Base-by-base conservation (phyloP, 306 rosid genomes). In the Neltuma alba region DNA sequence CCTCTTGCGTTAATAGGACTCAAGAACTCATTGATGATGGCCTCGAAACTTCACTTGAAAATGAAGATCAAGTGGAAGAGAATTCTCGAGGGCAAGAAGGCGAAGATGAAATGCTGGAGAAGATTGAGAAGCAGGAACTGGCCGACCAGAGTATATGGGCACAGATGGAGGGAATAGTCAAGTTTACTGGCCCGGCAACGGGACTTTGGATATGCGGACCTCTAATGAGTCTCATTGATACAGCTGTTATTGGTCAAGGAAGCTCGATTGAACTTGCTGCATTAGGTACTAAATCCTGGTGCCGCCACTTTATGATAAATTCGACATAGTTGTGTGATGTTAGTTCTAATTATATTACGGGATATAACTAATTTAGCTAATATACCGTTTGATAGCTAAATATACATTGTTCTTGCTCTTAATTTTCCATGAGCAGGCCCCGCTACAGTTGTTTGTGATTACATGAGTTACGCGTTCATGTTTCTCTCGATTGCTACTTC, bases 261-360 rank as follows among this genome's bases (percentile, higher is more conserved):
- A 94, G 99, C 89, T 93, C 95, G 0, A 36, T 88, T 83, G 97
- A 94, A 88, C 98, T 94, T 41, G 98, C 98, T 55, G 97, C 98
- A 42, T 85, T 94, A 83, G 97, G 98, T 90, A 85, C 60, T 77
- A 54, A 14, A 2, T 68, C 27, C 20, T 40, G 5, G 5, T 23
- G 1, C 23, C 36, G 28, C 20, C 28, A 34, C 18, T 33, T 64
- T 37, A 34, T 62, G 41, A 33, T 23, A n/a, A 33, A 62, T 31
- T 62, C 13, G 2, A 31, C 36, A 6, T 62, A 62, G 31, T 31
- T 31, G 13, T 60, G 36, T 27, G 36, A 11, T 27, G 31, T 60
- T 27, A 3, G 37, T 60, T 12, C 28, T 12, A 11, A 3, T 6
- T 28, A 13, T 60, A 28, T 27, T n/a, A 12, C 20, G n/a, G 3